Conservation (phyloP, 2,329 filamentous ascomycete species). For the Fusarium begoniae region DNA sequence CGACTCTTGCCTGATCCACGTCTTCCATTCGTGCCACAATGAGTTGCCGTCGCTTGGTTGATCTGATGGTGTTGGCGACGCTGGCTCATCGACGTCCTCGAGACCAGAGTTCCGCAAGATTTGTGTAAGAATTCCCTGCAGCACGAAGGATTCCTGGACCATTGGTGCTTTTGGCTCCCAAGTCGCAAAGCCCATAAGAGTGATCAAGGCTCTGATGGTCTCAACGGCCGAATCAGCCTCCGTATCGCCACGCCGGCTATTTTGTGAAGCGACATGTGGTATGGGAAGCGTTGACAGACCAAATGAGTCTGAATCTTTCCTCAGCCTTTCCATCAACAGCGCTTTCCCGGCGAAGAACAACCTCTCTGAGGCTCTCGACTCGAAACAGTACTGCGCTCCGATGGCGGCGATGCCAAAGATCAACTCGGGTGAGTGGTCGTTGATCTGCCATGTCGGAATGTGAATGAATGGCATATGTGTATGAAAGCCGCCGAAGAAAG, state of each 20-base stretch:
- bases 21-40: slow-evolving; percentile 38
- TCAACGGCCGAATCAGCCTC: slow-evolving; percentile 34
- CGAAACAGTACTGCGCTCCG: slow-evolving; percentile 52
- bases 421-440: slow-evolving; percentile 46
- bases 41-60: background rate
- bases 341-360: slow-evolving; percentile 48
- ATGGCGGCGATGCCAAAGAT: slow-evolving; percentile 47
- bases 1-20: slow-evolving; percentile 48
- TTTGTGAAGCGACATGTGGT: slow-evolving; percentile 20
- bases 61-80: background rate
- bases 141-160: slow-evolving; percentile 47
- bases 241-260: background rate
- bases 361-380: slow-evolving; percentile 47
- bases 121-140: slow-evolving; percentile 48
- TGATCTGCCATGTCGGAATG: slow-evolving; percentile 46
- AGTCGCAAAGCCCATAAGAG: slow-evolving; percentile 51
- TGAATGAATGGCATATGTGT: slow-evolving; percentile 52
- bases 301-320: slow-evolving; percentile 34
- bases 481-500: slow-evolving; percentile 46
- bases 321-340: slow-evolving; percentile 45
- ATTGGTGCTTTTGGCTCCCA: slow-evolving; percentile 48
- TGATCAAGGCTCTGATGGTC: slow-evolving; percentile 46
- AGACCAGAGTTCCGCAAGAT: slow-evolving; percentile 48
- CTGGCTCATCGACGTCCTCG: slow-evolving; percentile 29
- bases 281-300: background rate